Conservation (phyloP, 108 stramenopile species). For the Pseudonitzschia multiseries region DNA sequence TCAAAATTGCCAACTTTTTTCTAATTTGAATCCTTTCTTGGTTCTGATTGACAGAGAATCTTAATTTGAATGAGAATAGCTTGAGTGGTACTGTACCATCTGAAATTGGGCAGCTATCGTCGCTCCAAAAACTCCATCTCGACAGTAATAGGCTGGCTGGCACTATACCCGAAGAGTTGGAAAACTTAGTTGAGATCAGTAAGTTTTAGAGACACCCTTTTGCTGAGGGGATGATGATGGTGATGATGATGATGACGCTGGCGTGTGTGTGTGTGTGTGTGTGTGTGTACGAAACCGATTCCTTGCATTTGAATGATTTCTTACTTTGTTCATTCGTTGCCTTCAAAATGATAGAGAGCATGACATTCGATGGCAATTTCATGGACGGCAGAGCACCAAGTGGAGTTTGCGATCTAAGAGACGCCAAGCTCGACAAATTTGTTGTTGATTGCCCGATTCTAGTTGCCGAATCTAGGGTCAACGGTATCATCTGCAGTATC, state of each 20-base stretch:
- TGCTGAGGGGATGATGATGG: too few relatives aligned
- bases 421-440: constrained; percentile 22
- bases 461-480: constrained; percentile 4
- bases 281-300: too few relatives aligned
- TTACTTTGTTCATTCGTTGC: neutral
- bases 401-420: constrained; percentile 56
- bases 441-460: constrained; percentile 38
- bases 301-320: neutral
- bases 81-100: constrained; percentile 31
- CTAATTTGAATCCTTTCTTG: neutral
- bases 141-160: constrained; percentile 24
- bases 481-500: constrained; percentile 40
- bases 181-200: constrained; percentile 17
- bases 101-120: constrained; percentile 18
- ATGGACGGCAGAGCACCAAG: constrained; percentile 47
- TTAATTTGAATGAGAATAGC: constrained; percentile 26
- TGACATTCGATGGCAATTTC: constrained; percentile 33
- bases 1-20: neutral
- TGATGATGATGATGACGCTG: too few relatives aligned
- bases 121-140: constrained; percentile 22
- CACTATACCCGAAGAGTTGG: constrained; percentile 22
- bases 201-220: constrained; percentile 1
- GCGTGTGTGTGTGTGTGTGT: too few relatives aligned
- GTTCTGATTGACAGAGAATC: neutral
- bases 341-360: constrained; percentile 15